These are phyloP conservation scores for Ceratocystis albifundus DNA, from an alignment of 2,329 filamentous ascomycete genomes.

Conservation along the genomic window DNA sequence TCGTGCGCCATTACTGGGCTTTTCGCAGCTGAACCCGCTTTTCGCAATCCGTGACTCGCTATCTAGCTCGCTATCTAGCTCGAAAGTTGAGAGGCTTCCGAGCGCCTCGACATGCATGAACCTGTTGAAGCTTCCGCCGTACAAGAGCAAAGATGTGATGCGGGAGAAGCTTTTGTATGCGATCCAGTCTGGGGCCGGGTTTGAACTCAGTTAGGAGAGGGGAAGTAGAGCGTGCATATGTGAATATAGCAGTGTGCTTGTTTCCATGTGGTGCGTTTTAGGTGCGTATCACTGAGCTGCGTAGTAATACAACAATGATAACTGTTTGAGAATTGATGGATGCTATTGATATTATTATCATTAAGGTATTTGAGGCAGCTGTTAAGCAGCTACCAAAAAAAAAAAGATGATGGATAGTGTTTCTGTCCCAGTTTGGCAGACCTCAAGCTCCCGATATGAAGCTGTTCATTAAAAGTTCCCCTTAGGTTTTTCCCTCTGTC, in stretches of 20 bases:
- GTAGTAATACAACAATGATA: too few species aligned
- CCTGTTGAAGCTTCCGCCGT: slow-evolving; percentile 79
- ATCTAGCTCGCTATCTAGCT: slow-evolving; percentile 36
- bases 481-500: background rate
- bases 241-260: too few species aligned
- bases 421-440: too few species aligned
- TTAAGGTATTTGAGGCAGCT: too few species aligned
- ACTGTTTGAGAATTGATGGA: background rate
- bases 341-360: too few species aligned
- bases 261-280: too few species aligned
- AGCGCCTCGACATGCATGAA: slow-evolving; percentile 97
- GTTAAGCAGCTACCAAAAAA: too few species aligned
- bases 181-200: slow-evolving; percentile 79
- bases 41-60: slow-evolving; percentile 80
- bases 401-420: too few species aligned
- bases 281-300: too few species aligned
- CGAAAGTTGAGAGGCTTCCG: slow-evolving; percentile 60
- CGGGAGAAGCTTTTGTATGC: slow-evolving; percentile 80
- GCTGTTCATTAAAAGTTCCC: too few species aligned
- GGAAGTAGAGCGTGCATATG: background rate
- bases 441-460: background rate
- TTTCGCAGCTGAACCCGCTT: slow-evolving; percentile 67
- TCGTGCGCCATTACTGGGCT: slow-evolving; percentile 77
- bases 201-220: slow-evolving; percentile 56
- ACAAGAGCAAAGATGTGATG: slow-evolving; percentile 52